phyloP scores from a whole-genome alignment of 257 asterid genomes.

The Plantago major region DNA sequence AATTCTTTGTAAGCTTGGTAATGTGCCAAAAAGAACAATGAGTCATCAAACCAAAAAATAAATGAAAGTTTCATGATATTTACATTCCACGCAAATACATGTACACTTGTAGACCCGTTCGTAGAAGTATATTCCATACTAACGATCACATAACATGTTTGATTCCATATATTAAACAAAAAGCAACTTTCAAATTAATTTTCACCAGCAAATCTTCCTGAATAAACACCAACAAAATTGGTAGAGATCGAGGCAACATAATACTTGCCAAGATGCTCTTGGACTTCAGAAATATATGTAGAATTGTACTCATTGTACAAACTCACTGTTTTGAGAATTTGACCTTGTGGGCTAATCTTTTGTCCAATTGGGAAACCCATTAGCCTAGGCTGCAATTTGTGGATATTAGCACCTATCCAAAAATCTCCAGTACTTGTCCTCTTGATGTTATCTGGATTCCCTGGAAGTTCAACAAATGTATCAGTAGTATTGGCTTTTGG shows the following conservation, averaged over 20 bases:
- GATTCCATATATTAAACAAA: no score
- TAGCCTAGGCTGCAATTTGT: conserved; percentile 22
- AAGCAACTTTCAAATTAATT: no score
- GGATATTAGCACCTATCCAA: conserved; percentile 36
- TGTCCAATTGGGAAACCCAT: conserved; percentile 18
- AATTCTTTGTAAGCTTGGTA: no score
- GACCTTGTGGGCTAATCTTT: conserved; percentile 13
- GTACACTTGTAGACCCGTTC: no score
- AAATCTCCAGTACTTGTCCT: conserved; percentile 29
- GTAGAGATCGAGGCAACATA: conserved; percentile 16
- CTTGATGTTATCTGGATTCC: conserved; percentile 36
- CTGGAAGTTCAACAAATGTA: conserved; percentile 18
- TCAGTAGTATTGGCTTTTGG: conserved; percentile 32
- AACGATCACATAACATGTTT: no score
- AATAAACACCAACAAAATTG: conserved; percentile 19
- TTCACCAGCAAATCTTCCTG: no score
- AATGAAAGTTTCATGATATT: no score
- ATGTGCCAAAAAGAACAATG: no score
- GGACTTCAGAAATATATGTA: conserved; percentile 15
- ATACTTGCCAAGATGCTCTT: conserved; percentile 14
- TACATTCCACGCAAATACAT: no score
- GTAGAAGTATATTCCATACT: no score
- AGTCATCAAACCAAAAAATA: no score
- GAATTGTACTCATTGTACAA: conserved; percentile 21
- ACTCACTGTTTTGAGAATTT: conserved; percentile 21